Conservation (phyloP, 2,329 filamentous ascomycete genomes). For the Arthrobotrys musiformis region DNA sequence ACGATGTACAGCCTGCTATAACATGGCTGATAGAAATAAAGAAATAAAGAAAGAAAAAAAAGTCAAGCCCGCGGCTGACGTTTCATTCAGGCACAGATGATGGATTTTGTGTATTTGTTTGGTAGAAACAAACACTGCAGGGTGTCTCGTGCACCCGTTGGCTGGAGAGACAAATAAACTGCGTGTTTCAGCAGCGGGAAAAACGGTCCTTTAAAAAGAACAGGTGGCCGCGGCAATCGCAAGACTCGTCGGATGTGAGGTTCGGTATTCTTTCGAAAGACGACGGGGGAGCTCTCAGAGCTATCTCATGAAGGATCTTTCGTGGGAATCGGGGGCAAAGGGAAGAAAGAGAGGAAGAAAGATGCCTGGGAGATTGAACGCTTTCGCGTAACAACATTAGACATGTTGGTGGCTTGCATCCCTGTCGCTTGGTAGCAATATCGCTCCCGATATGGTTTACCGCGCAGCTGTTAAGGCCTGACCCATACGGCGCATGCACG, state of each 20-base stretch:
- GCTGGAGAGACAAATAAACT: slow-evolving; percentile 3
- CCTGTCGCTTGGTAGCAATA: background rate
- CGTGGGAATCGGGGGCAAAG: background rate
- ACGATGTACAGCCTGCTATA: background rate
- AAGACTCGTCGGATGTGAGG: too few species aligned
- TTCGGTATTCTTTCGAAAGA: background rate
- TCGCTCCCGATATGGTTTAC: background rate
- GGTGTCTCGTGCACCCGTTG: background rate
- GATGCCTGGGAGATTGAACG: background rate
- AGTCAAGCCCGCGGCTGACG: background rate
- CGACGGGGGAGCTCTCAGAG: background rate
- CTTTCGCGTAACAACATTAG: slow-evolving; percentile 3
- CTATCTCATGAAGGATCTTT: background rate
- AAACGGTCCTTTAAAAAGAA: background rate
- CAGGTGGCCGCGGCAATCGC: background rate
- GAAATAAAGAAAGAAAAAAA: too few species aligned
- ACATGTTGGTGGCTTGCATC: slow-evolving; percentile 8
- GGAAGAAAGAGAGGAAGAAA: background rate
- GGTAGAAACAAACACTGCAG: background rate
- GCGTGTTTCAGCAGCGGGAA: slow-evolving; percentile 31
- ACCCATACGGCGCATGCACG: background rate
- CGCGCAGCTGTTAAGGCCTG: background rate
- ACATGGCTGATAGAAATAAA: slow-evolving; percentile 14
- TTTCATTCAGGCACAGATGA: background rate
- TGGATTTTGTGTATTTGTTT: background rate